phyloP scores from a whole-genome alignment of 176 grass and related monocot genomes.

The Eremochloa ophiuroides region DNA sequence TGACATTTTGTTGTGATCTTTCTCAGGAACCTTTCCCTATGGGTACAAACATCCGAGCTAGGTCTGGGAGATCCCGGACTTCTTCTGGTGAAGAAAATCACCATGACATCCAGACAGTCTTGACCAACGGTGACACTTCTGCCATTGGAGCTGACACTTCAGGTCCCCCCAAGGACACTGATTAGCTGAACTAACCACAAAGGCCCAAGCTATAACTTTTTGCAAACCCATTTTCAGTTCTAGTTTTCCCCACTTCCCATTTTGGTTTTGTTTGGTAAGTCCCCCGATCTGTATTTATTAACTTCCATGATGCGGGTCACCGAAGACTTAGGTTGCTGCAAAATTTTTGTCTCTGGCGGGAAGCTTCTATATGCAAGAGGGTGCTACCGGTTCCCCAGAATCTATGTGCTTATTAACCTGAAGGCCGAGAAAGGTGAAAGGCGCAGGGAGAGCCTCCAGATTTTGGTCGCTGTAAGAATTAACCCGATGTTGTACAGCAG shows the following conservation, averaged over 20 bases:
- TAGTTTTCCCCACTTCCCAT: not conserved
- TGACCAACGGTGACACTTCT: slow-evolving; percentile 36
- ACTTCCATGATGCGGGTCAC: slow-evolving; percentile 21
- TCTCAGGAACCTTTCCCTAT: slow-evolving; percentile 88
- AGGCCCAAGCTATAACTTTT: slow-evolving; percentile 29
- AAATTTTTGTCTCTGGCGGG: slow-evolving; percentile 35
- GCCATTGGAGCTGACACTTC: slow-evolving; percentile 39
- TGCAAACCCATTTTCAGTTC: not conserved
- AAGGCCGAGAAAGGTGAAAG: slow-evolving; percentile 53
- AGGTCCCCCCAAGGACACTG: slow-evolving; percentile 46
- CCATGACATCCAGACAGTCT: slow-evolving; percentile 42
- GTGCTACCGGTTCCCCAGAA: slow-evolving; percentile 34
- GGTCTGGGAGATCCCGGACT: slow-evolving; percentile 62
- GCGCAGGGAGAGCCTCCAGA: slow-evolving; percentile 62
- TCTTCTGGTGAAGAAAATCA: slow-evolving; percentile 59
- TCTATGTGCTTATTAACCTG: slow-evolving; percentile 42
- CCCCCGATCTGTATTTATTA: slow-evolving; percentile 37
- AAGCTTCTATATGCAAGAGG: slow-evolving; percentile 26
- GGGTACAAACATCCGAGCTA: slow-evolving; percentile 72
- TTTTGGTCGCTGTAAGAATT: slow-evolving; percentile 76
- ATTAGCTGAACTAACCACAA: slow-evolving; percentile 62
- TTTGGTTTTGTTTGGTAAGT: slow-evolving; percentile 25
- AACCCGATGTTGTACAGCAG: slow-evolving; percentile 79
- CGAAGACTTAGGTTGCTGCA: slow-evolving; percentile 15
- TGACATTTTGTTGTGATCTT: slow-evolving; percentile 5